Evolutionary conservation across 768 basidiomycete species (phyloP), one percentile per base, ranked within the genome.

Genomic region (Rhizopogon sp.): DNA sequence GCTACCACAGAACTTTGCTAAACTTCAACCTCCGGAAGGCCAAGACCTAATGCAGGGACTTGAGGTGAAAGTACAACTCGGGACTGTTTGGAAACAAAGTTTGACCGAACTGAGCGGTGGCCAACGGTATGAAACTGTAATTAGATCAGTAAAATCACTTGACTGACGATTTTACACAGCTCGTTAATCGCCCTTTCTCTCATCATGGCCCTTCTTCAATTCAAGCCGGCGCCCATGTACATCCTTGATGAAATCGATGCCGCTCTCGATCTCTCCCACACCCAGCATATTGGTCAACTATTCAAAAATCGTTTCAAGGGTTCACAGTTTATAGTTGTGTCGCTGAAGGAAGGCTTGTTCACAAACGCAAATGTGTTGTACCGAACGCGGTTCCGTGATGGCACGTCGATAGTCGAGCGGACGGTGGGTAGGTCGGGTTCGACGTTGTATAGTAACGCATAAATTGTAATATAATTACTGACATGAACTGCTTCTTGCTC

Each of bases 211-310:
- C 82, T 99, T 16, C 84, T 98, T n/a, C 94, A 98, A 68, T 98
- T 98, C 80, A 98, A 98, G 66, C 97, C 97, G 8, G 95, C 96
- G 13, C 96, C 94, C 2, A 95, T 98, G 93, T 98, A 98, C 71
- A 99, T 99, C 67, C 82, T 99, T 8, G 97, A 99, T 37, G 35
- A 37, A 37, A 37, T 37, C 35, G 35, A 37, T 70, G 95, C 97
- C 0, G 96, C 97, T 7, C 81, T 98, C 28, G 97, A 99, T 72
- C 75, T 98, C 14, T 95, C 93, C 29, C 94, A 97, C 62, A 97
- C 93, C 1, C 95, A 98, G 64, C 93, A 37, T 13, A 37, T 37
- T 5, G 35, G 35, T 13, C 11, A 37, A 37, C 35, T 37, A 4
- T 37, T 37, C 35, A 37, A 37, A 37, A 11, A 37, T 37, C 35